Evolutionary conservation across 495 filamentous ascomycete species (phyloP).

Genomic region (Xylaria grammica): DNA sequence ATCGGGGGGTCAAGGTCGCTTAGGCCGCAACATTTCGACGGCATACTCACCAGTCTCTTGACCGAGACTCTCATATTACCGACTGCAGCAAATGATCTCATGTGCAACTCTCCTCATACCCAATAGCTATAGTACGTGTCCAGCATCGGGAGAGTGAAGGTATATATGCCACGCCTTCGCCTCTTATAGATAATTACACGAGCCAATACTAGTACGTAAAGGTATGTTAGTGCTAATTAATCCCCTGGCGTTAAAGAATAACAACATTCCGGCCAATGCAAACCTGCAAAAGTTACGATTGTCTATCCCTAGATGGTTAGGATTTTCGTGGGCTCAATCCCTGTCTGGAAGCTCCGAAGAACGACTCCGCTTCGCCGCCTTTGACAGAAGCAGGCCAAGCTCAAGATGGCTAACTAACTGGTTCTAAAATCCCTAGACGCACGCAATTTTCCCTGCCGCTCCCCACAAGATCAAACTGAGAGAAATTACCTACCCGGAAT

Average conservation of each 20-base stretch:
- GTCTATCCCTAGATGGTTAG: conserved; percentile 4
- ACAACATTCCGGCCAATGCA: background rate
- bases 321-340: conserved; percentile 5
- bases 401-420: conserved; percentile 20
- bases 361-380: conserved; percentile 22
- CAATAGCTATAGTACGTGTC: conserved; percentile 6
- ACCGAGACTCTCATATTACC: conserved; percentile 16
- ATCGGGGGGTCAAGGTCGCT: conserved; percentile 18
- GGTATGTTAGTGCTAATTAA: conserved; percentile 6
- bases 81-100: conserved; percentile 17
- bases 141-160: conserved; percentile 5
- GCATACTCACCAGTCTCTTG: conserved; percentile 18
- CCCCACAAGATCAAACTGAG: conserved; percentile 35
- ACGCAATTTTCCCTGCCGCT: conserved; percentile 42
- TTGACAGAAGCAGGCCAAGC: conserved; percentile 24
- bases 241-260: background rate
- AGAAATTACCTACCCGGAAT: conserved; percentile 13
- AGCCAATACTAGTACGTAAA: conserved; percentile 13
- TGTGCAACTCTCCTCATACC: conserved; percentile 4
- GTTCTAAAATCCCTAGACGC: conserved; percentile 21
- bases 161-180: background rate
- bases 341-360: conserved; percentile 8
- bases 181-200: background rate
- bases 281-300: background rate
- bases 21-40: conserved; percentile 17